Conservation (phyloP, 495 filamentous ascomycete genomes). For the Aspergillus bertholletiae region DNA sequence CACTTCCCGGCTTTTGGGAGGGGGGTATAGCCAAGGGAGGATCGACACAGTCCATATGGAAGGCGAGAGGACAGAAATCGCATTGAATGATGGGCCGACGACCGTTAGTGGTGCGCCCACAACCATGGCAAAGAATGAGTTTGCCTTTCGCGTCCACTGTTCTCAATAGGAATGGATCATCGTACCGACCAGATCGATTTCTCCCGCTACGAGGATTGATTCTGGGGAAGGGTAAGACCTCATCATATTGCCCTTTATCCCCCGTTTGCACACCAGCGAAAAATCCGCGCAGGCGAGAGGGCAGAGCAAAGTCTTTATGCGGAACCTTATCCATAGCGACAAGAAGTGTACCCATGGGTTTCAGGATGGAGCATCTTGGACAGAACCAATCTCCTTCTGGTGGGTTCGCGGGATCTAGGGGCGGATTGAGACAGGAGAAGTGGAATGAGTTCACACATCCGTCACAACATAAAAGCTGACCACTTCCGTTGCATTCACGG, state of each 20-base stretch:
- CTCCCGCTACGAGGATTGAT: conserved; percentile 22
- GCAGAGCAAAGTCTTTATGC: conserved; percentile 70
- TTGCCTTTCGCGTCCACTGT: conserved; percentile 18
- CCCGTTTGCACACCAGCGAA: conserved; percentile 73
- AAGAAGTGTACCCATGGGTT: conserved; percentile 58
- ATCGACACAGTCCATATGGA: conserved; percentile 90
- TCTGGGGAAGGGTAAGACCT: conserved; percentile 37
- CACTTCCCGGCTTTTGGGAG: conserved; percentile 31
- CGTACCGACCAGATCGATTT: conserved; percentile 25
- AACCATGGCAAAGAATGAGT: conserved; percentile 59
- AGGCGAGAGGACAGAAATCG: conserved; percentile 73
- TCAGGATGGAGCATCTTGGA: conserved; percentile 59
- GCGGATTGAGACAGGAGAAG: conserved; percentile 78
- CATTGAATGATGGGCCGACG: conserved; percentile 69
- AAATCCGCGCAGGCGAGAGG: conserved; percentile 61
- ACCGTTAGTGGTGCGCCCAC: conserved; percentile 55
- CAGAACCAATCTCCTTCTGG: conserved; percentile 83
- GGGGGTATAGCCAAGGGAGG: conserved; percentile 80
- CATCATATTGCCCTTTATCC: conserved; percentile 75
- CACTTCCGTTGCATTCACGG: conserved; percentile 72
- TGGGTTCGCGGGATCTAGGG: conserved; percentile 57
- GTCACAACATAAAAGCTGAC: conserved; percentile 90
- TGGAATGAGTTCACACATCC: conserved; percentile 85
- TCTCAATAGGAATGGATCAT: conserved; percentile 19
- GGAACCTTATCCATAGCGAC: conserved; percentile 58